These are phyloP conservation scores for Talaromyces sp. DNA, from an alignment of 2,329 filamentous ascomycete genomes.

Conservation along the genomic window DNA sequence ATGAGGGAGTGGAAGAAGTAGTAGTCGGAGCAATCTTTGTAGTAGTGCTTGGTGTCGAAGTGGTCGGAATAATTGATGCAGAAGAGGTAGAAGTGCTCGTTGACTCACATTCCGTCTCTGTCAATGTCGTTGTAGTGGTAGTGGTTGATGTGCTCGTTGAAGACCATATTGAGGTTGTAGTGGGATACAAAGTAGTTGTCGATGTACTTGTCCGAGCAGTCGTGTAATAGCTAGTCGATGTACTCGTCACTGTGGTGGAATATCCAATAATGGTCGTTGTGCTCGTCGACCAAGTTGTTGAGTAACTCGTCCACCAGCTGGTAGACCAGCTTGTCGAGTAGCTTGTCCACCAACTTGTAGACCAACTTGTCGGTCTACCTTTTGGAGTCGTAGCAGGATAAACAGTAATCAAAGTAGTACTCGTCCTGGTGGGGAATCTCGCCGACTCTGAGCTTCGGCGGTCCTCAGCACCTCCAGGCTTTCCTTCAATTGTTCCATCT, in stretches of 20 bases:
- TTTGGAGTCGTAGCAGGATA: no score
- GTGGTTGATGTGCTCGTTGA: no score
- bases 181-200: no score
- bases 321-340: neutral
- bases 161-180: no score
- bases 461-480: no score
- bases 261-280: neutral
- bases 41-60: neutral
- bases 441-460: no score
- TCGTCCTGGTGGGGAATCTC: no score
- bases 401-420: no score
- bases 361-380: neutral
- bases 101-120: neutral
- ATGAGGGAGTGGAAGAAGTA: neutral
- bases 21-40: slow-evolving; percentile 1
- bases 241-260: neutral
- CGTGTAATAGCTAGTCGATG: neutral
- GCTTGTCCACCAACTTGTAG: neutral
- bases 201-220: no score
- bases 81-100: neutral
- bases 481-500: neutral
- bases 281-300: slow-evolving; percentile 2
- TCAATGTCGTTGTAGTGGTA: no score
- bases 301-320: neutral
- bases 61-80: no score